These are phyloP conservation scores for Marchantia polymorpha DNA, from an alignment of 225 moss, liverwort and hornwort genomes.

Conservation along the genomic window DNA sequence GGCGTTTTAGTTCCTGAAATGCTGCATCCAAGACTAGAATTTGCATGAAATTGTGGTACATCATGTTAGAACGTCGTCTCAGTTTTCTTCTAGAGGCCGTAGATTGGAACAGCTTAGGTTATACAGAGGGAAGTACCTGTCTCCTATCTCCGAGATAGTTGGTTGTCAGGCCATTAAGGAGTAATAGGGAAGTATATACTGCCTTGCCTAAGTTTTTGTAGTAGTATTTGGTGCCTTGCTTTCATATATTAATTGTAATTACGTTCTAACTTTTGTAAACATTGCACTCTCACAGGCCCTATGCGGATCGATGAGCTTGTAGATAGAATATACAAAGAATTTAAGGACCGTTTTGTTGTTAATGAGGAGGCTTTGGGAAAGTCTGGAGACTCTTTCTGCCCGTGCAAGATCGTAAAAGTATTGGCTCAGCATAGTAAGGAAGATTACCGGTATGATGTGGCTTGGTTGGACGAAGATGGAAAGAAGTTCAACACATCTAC, in stretches of 20 bases:
- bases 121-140: no score
- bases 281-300: constrained; percentile 57
- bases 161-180: no score
- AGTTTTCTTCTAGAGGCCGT: background rate
- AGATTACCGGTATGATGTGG: constrained; percentile 70
- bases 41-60: background rate
- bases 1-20: background rate
- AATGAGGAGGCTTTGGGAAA: constrained; percentile 79
- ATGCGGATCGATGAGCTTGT: constrained; percentile 94
- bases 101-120: background rate
- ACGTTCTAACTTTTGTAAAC: background rate
- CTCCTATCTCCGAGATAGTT: no score
- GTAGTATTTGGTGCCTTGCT: no score
- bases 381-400: constrained; percentile 55
- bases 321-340: constrained; percentile 88
- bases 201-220: no score
- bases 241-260: background rate
- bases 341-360: constrained; percentile 81
- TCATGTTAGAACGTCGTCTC: background rate
- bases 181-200: no score
- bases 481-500: constrained; percentile 57
- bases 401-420: constrained; percentile 78
- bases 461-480: constrained; percentile 88
- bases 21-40: background rate
- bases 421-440: constrained; percentile 63